Base-by-base conservation (phyloP, 2,329 filamentous ascomycete species). In the Annulohypoxylon truncatum region DNA sequence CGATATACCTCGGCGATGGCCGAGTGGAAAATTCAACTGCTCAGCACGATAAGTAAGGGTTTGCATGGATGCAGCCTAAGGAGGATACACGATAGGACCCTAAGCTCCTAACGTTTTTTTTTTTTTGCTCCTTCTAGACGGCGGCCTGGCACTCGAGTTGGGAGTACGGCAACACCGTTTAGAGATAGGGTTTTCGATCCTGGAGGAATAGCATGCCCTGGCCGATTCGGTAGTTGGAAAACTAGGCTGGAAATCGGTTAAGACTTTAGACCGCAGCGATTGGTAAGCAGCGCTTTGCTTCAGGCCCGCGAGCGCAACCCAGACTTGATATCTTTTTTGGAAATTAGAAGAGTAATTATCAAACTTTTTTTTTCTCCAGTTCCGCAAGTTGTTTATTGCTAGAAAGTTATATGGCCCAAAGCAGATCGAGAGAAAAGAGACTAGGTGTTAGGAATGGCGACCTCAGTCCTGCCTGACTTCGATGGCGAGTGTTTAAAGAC, bases 1-100 rank as follows among this genome's bases (percentile, higher is more conserved):
- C 77, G 82, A 82, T 77, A 82, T 81, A 75, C 85, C 83, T 83
- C 86, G 86, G 81, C 84, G 85, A 76, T 86, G 83, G 80, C 86
- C 85, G 80, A 87, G 83, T 71, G 84, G 80, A 74, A 78, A 75
- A 72, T 78, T 77, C 70, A 78, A 79, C 73, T 80, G 77, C 74
- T 84, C 81, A 78, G 78, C 74, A 73, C 76, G 76, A 71, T 78
- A 78, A 76, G 77, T 82, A 80, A 79, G 76, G 75, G 80, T 81
- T 83, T 84, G 84, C 87, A 90, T 90, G 84, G 85, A 78, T 73
- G 66, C 77, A 75, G 71, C 73, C 63, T 64, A 53, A 65, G 66
- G 74, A 72, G 74, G 71, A 64, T 66, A 71, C 53, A 67, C 66
- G 70, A 69, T 52, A 68, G 67, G 64, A 69, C 68, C 63, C 61